Evolutionary conservation across 306 rosid species (phyloP).

Genomic region (Coriaria nepalensis): DNA sequence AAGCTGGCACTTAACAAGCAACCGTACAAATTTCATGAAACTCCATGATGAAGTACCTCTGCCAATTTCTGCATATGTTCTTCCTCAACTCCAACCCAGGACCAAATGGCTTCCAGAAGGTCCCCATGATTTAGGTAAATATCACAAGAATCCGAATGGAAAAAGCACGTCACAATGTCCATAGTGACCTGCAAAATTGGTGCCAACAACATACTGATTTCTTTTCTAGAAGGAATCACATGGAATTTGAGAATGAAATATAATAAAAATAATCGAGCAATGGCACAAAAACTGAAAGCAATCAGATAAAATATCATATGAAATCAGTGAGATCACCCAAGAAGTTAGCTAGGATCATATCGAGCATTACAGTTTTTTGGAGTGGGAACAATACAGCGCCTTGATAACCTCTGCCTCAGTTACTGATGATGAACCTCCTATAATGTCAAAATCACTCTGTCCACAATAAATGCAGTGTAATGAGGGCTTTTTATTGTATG

Average conservation of each 20-base stretch:
- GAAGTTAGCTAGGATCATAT: no score
- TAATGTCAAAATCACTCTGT: constrained; percentile 94
- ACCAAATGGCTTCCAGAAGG: constrained; percentile 84
- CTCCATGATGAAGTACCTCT: constrained; percentile 54
- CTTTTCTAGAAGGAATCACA: neutral
- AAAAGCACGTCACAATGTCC: constrained; percentile 56
- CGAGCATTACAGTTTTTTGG: no score
- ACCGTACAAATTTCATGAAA: neutral
- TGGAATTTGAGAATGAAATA: no score
- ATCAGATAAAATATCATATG: no score
- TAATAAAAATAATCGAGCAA: no score
- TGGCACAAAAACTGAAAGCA: no score
- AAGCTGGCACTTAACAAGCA: no score
- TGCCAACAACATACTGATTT: neutral
- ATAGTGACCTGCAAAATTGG: constrained; percentile 52
- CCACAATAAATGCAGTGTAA: constrained; percentile 13
- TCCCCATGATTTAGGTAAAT: constrained; percentile 83
- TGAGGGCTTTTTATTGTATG: constrained; percentile 8
- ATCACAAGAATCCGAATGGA: constrained; percentile 55
- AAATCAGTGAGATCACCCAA: no score
- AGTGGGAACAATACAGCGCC: constrained; percentile 25
- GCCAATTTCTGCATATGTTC: constrained; percentile 83
- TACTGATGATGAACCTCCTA: constrained; percentile 75
- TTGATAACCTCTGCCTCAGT: constrained; percentile 89
- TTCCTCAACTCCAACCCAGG: constrained; percentile 81